Conservation (phyloP, 2,329 filamentous ascomycete genomes). For the Cercospora berteroae region DNA sequence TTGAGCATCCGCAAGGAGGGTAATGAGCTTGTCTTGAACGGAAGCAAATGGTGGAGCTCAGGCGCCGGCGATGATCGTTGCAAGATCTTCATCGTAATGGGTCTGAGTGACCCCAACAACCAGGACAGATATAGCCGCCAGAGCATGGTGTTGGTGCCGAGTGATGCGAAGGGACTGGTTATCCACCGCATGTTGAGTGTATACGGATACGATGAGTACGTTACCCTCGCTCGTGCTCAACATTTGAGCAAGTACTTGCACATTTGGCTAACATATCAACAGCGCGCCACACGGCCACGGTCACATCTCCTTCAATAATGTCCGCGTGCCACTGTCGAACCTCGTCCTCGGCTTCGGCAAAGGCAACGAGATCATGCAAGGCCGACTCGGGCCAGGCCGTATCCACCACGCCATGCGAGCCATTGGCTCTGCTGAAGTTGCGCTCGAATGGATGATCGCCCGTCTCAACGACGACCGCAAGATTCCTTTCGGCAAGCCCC, state of each 20-base stretch:
- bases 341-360: slow-evolving; percentile 89
- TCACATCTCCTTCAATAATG: slow-evolving; percentile 84
- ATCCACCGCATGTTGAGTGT: slow-evolving; percentile 91
- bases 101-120: slow-evolving; percentile 78
- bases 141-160: slow-evolving; percentile 86
- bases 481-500: slow-evolving; percentile 83
- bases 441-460: slow-evolving; percentile 90
- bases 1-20: slow-evolving; percentile 79
- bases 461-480: slow-evolving; percentile 89
- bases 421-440: slow-evolving; percentile 85
- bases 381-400: slow-evolving; percentile 87
- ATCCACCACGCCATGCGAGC: slow-evolving; percentile 98
- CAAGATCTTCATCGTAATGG: slow-evolving; percentile 94
- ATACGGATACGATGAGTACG: slow-evolving; percentile 83
- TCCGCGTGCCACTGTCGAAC: slow-evolving; percentile 77
- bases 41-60: slow-evolving; percentile 98
- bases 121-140: slow-evolving; percentile 81
- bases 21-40: slow-evolving; percentile 87
- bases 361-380: slow-evolving; percentile 98
- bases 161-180: slow-evolving; percentile 78
- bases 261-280: not conserved
- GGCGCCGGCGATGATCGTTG: slow-evolving; percentile 91
- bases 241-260: not conserved
- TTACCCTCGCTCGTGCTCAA: not conserved
- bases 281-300: slow-evolving; percentile 92